A percentile compares a stretch with the other conserved stretches of the same genome.
phyloP scores from a whole-genome alignment of 2,329 filamentous ascomycete species.

The Fusarium albosuccineum region DNA sequence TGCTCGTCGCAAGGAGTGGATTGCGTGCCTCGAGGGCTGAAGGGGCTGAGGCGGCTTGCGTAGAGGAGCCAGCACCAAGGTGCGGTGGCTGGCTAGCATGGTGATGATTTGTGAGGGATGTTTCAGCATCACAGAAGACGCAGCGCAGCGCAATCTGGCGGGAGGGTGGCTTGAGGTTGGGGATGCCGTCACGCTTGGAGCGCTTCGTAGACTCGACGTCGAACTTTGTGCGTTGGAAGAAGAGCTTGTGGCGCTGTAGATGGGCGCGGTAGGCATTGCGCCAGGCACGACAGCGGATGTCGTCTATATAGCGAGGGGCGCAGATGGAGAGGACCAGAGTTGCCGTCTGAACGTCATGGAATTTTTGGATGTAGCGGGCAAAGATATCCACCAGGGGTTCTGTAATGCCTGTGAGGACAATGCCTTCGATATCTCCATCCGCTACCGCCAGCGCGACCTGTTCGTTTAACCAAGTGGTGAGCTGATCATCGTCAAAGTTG shows the following conservation, averaged over 20 bases:
- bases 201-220: conserved; percentile 81
- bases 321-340: conserved; percentile 81
- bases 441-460: conserved; percentile 72
- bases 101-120: conserved; percentile 60
- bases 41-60: conserved; percentile 35
- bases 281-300: conserved; percentile 81
- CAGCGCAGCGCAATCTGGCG: conserved; percentile 82
- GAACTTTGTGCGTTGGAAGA: conserved; percentile 81
- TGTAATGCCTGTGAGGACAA: conserved; percentile 82
- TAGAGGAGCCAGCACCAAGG: conserved; percentile 22
- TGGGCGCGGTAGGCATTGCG: conserved; percentile 78
- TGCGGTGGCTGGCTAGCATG: conserved; percentile 23
- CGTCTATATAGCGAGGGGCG: conserved; percentile 81
- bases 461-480: conserved; percentile 76
- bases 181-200: conserved; percentile 71
- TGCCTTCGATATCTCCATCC: conserved; percentile 80
- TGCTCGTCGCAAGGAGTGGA: conserved; percentile 68
- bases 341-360: conserved; percentile 83
- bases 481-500: conserved; percentile 71
- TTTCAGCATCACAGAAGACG: conserved; percentile 78
- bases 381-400: conserved; percentile 80
- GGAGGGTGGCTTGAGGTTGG: conserved; percentile 63
- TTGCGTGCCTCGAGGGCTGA: conserved; percentile 59
- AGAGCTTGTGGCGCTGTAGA: conserved; percentile 78
- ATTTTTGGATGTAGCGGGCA: conserved; percentile 80